These are phyloP conservation scores for Baorangia bicolor DNA, from an alignment of 768 basidiomycete species.

Conservation along the genomic window DNA sequence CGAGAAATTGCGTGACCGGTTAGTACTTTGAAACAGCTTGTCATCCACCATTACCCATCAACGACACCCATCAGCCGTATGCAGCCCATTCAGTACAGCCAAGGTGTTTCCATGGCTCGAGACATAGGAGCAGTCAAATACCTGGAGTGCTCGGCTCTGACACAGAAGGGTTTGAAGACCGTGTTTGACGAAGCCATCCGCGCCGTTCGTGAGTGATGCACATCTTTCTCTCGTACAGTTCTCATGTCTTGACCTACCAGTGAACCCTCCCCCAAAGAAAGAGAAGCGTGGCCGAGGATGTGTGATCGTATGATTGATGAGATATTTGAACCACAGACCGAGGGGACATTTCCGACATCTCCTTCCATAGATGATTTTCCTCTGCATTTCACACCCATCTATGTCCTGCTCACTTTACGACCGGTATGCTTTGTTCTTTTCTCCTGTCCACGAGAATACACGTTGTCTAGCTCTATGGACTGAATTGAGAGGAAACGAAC, in stretches of 20 bases:
- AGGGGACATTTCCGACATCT: conserved; percentile 20
- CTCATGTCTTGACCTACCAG: conserved; percentile 37
- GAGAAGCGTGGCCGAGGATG: conserved; percentile 49
- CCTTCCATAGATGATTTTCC: conserved; percentile 34
- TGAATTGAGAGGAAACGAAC: background rate
- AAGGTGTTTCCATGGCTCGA: conserved; percentile 87
- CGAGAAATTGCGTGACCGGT: conserved; percentile 92
- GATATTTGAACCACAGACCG: conserved; percentile 19
- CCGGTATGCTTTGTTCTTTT: conserved; percentile 44
- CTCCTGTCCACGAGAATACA: conserved; percentile 35
- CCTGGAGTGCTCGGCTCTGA: conserved; percentile 92
- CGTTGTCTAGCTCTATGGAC: conserved; percentile 32
- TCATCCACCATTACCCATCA: conserved; percentile 5
- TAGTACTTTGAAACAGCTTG: conserved; percentile 21
- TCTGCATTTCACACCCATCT: conserved; percentile 60
- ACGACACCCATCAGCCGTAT: conserved; percentile 61
- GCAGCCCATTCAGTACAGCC: conserved; percentile 89
- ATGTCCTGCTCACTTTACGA: conserved; percentile 69
- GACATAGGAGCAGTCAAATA: conserved; percentile 97
- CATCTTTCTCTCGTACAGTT: background rate
- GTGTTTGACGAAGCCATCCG: conserved; percentile 99
- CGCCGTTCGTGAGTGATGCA: conserved; percentile 74
- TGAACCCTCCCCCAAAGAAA: conserved; percentile 74
- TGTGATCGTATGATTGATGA: conserved; percentile 64
- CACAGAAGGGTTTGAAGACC: conserved; percentile 98